Evolutionary conservation across 179 eudicot species (phyloP), one percentile per base, ranked within the genome.

Genomic region (Sideroxylon spinosum): DNA sequence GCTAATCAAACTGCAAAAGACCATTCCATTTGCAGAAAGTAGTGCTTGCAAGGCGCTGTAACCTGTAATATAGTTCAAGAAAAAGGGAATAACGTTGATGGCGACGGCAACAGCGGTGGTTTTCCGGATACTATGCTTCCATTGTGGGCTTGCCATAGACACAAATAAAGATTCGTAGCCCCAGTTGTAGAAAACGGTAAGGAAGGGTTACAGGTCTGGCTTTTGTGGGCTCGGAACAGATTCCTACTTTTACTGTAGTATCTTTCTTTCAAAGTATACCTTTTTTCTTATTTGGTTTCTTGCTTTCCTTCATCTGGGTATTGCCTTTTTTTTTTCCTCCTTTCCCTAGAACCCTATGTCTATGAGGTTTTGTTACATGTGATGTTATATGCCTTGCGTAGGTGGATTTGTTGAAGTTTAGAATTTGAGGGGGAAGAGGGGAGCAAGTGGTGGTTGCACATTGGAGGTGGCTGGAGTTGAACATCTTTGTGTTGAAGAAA

Each of bases 151-250:
- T 52, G 73, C 73, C 64, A 56, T 69, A 37, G 29, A 20, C 8
- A 29, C 32, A 28, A 13, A 53, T 17, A 69, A 46, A 70, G 78
- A 84, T 80, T 80, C 83, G 77, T 68, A 70, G 25, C 73, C 81
- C 55, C 16, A 14, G 14, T 29, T 56, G 28, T 22, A 44, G 71
- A 37, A 68, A 64, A 71, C 12, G 10, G 46, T 17, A n/a, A 32
- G 26, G 64, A 59, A 2, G 76, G 37, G 10, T 57, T 74, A 32
- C 5, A 53, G 25, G 50, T 71, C n/a, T 71, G 65, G 61, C 22
- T 63, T 62, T 8, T 20, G 59, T 46, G 68, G 57, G 75, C 50
- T 80, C 67, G 50, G 74, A 75, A 80, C 60, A 59, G 48, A 75
- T 75, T 60, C 75, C 17, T 6, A 55, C 76, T 60, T 68, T 75